Conservation (phyloP, 23 red algal genomes). For the Gracilaria gracilis region DNA sequence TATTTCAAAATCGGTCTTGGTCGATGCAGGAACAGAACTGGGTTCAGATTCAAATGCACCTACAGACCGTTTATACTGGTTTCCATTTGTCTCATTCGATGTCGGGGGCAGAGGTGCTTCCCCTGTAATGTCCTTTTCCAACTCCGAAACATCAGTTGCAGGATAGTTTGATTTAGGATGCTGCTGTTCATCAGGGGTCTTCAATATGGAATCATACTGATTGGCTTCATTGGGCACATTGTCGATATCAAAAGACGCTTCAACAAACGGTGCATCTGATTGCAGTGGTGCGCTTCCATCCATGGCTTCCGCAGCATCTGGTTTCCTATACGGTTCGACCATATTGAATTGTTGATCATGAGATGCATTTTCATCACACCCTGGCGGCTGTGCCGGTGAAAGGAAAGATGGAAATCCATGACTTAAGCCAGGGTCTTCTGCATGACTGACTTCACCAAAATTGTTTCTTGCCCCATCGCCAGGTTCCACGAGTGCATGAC, state of each 20-base stretch:
- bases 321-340: neutral
- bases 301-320: neutral
- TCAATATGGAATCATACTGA: neutral
- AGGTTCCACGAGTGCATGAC: too few species aligned
- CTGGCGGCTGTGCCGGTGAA: too few species aligned
- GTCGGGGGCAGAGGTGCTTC: neutral
- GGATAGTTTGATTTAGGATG: neutral
- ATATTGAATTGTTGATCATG: too few species aligned
- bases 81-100: neutral
- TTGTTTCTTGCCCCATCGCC: too few species aligned
- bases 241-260: neutral
- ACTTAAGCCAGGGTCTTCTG: too few species aligned
- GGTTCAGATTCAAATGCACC: neutral
- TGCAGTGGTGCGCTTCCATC: neutral
- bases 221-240: neutral
- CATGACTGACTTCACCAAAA: too few species aligned
- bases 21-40: neutral
- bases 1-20: neutral
- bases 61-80: neutral
- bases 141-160: too few species aligned
- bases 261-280: neutral
- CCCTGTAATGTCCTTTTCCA: neutral
- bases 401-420: too few species aligned
- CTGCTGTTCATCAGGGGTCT: neutral
- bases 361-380: too few species aligned